These are phyloP conservation scores for Aeschynomene evenia DNA, from an alignment of 306 rosid species.

Conservation along the genomic window DNA sequence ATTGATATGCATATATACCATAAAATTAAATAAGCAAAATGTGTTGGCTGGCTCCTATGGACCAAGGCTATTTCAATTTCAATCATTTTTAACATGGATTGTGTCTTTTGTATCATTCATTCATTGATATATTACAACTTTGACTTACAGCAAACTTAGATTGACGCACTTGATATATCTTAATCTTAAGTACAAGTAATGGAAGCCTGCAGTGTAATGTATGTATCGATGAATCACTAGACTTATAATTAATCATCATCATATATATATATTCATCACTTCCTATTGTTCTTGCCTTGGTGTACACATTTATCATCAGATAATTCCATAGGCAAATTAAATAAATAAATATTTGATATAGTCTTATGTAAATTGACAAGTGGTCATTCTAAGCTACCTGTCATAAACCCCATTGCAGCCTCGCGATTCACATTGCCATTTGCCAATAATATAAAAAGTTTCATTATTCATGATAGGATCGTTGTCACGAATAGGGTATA, in stretches of 20 bases:
- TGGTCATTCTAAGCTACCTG: not conserved
- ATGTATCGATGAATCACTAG: not conserved
- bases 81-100: not conserved
- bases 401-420: not conserved
- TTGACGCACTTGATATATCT: not conserved
- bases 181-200: not conserved
- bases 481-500: not conserved
- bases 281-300: not conserved
- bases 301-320: not conserved
- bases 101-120: no score
- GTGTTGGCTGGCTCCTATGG: not conserved
- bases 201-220: no score
- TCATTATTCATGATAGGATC: not conserved
- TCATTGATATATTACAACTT: not conserved
- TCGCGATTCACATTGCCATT: conserved; percentile 32
- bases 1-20: not conserved
- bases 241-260: not conserved
- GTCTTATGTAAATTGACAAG: not conserved
- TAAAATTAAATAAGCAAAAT: conserved; percentile 18
- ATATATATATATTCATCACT: no score
- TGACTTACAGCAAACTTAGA: not conserved
- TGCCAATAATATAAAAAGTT: not conserved
- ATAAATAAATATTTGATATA: not conserved
- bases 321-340: not conserved
- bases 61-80: not conserved